Evolutionary conservation across 306 rosid species (phyloP), one percentile per base, ranked within the genome.

Genomic region (Cucurbita moschata): DNA sequence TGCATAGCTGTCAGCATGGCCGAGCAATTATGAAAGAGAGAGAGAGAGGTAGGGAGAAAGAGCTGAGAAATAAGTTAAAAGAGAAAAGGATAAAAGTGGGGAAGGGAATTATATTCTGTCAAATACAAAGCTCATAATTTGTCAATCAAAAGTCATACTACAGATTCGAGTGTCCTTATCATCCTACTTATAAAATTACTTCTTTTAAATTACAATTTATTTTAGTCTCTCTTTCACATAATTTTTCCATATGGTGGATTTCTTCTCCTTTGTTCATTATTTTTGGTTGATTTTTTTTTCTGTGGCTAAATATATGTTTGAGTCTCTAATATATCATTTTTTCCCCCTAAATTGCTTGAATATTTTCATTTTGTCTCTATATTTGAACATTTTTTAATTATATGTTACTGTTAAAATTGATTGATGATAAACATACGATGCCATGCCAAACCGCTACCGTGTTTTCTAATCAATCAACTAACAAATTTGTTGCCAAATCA

Each of bases 1-100:
- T 70, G 74, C 59, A 50, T 70, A 70, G 74, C 74, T 70, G 74
- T 70, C 59, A 70, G 74, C 74, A 70, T 70, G 74, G 74, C 60
- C 74, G 35, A 50, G 74, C 74, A 70, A 70, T 70, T 70, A 70
- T 70, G 74, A 26, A 30, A 70, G 60, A 70, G 74, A 70, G 74
- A 70, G 74, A 69, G 56, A 51, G 15, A 49, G 0, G 47, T 4
- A 62, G 49, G 39, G 68, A 62, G 68, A 62, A 18, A 61, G 19
- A 35, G 67, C 3, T 30, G 35, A 61, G 18, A 61, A 47, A 68
- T 5, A 69, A 35, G 74, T 50, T 70, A 50, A 70, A 70, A 30
- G 74, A 54, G 60, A 35, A 70, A 70, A 70, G 74, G 74, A 70
- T 70, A 70, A 70, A 59, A 70, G 74, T 70, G 57, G 74, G 74